Evolutionary conservation across 805 yeast species (phyloP), one percentile per base, ranked within the genome.

Genomic region (Candida ficus): DNA sequence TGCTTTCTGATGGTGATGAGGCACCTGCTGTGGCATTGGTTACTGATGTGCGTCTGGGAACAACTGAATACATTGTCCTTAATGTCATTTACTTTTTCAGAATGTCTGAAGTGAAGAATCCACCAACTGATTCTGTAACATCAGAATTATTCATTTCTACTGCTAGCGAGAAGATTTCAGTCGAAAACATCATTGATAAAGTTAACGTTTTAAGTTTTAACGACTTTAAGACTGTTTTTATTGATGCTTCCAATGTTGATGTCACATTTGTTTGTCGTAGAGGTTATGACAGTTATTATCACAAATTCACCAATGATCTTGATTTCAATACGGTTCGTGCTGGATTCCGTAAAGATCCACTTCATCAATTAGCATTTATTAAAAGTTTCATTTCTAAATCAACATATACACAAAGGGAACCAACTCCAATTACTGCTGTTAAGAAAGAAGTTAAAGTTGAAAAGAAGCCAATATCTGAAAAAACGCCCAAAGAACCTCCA

Each of bases 111-210:
- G 57, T 75, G 7, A 60, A 63, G 2, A 41, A 43, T 4, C 41
- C 49, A 5, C 59, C 66, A 10, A 47, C 39, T 7, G 54, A 52
- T 18, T 37, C 58, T 1, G 56, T 52, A 7, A 50, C 48, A 1
- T 68, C 70, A 49, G 88, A 81, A 55, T 40, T 81, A 6, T 76
- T 75, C 47, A 50, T 82, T 20, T 74, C 85, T 0, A 69, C 83
- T 3, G 70, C 71, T 26, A 39, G 65, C 16, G 71, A 68, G 4
- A 69, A 69, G 28, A 56, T 81, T 13, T 51, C 58, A 35, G 57
- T 78, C 2, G 46, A 45, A 2, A 67, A 75, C 34, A 64, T 80
- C 20, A 46, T 73, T 2, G 66, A 57, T 6, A 61, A 64, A 29
- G 79, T 75, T 7, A 63, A 55, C 7, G 73, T 81, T 1, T 44